phyloP scores from a whole-genome alignment of 768 basidiomycete species.

The Russula griseocarnosa region DNA sequence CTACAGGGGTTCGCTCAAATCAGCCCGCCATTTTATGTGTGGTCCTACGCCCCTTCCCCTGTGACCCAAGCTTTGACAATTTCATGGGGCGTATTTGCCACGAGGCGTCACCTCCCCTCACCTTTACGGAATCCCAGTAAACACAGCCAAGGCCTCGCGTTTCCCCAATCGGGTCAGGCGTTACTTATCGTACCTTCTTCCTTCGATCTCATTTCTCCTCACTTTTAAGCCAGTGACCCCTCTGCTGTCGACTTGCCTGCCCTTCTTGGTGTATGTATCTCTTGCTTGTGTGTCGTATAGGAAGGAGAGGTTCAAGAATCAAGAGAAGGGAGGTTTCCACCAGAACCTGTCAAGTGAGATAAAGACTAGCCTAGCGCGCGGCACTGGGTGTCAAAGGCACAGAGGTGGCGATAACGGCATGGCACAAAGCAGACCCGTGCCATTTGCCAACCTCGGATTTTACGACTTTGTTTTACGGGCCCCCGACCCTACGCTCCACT shows the following conservation, averaged over 20 bases:
- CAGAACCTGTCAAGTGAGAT: neutral
- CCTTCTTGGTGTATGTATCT: neutral
- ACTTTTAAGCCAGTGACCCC: neutral
- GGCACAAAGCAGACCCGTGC: neutral
- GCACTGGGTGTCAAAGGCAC: neutral
- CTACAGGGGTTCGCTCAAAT: neutral
- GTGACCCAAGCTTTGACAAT: constrained; percentile 3
- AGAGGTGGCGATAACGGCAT: neutral
- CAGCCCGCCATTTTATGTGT: constrained; percentile 12
- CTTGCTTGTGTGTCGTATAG: neutral
- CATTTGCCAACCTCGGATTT: neutral
- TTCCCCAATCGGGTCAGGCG: neutral
- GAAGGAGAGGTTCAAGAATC: neutral
- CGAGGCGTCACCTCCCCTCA: constrained; percentile 8
- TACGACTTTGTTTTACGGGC: neutral
- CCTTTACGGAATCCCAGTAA: neutral
- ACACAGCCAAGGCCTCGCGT: neutral
- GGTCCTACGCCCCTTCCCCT: neutral
- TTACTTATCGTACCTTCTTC: neutral
- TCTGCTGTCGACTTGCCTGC: too few species aligned
- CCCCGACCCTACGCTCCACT: neutral
- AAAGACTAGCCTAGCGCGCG: neutral
- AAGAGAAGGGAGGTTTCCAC: neutral
- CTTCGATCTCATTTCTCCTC: neutral
- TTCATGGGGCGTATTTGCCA: constrained; percentile 3